phyloP scores from a whole-genome alignment of 73 alveolate genomes.

The Paramecium caudatum region DNA sequence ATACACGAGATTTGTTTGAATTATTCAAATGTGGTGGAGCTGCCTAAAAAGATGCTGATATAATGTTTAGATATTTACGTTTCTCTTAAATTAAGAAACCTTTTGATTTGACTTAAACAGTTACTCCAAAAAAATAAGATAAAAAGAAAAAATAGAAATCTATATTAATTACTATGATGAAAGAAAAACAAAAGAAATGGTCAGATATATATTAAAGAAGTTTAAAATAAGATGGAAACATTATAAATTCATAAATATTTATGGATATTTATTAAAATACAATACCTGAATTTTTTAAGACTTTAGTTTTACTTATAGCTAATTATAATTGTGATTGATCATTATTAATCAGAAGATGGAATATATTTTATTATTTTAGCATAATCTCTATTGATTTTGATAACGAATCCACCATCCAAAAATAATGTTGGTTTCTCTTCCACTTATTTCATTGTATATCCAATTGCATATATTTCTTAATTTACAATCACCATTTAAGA shows the following conservation, averaged over 20 bases:
- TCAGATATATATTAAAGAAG: not conserved
- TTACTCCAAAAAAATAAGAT: not conserved
- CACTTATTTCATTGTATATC: conserved; percentile 3
- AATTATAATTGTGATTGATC: conserved; percentile 10
- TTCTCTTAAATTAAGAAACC: not conserved
- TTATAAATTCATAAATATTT: not conserved
- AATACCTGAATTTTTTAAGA: conserved; percentile 29
- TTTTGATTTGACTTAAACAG: not conserved
- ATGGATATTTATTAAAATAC: not conserved
- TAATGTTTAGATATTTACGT: conserved; percentile 8
- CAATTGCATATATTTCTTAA: conserved; percentile 37
- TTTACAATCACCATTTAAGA: conserved; percentile 6
- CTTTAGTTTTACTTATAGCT: not conserved
- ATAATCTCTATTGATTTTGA: conserved; percentile 48
- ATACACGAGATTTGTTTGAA: conserved; percentile 36
- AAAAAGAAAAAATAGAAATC: not conserved
- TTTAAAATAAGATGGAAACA: not conserved
- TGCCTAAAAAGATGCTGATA: conserved; percentile 26
- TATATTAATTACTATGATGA: not conserved
- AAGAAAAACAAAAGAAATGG: not conserved
- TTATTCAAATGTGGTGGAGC: conserved; percentile 55
- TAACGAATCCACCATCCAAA: conserved; percentile 50
- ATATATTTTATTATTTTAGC: conserved; percentile 22
- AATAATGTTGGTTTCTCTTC: conserved; percentile 32
- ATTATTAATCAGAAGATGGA: no score